A percentile compares a stretch with the other conserved stretches of the same genome.
Conservation (phyloP, 2,329 filamentous ascomycete genomes). For the Dissoconium aciculare region DNA sequence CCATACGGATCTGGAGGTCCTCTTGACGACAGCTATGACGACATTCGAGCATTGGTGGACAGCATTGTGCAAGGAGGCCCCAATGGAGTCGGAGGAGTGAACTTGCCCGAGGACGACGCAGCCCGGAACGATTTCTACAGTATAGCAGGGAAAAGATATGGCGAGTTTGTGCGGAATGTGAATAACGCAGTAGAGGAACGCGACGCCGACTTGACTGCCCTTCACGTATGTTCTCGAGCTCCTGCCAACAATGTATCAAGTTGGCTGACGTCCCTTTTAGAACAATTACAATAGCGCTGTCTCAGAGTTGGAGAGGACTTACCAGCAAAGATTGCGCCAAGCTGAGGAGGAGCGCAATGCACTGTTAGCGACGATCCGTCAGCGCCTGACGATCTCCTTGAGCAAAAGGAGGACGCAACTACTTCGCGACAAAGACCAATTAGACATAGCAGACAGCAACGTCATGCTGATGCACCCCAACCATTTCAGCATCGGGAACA, state of each 20-base stretch:
- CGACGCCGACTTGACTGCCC: constrained; percentile 65
- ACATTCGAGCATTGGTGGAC: constrained; percentile 47
- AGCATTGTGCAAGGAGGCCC: constrained; percentile 22
- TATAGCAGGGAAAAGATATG: constrained; percentile 63
- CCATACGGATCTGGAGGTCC: constrained; percentile 54
- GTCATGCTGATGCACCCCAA: constrained; percentile 49
- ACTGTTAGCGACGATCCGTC: constrained; percentile 43
- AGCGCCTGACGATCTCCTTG: constrained; percentile 44
- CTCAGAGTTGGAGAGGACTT: constrained; percentile 41
- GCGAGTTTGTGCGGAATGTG: constrained; percentile 70
- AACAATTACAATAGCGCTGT: constrained; percentile 42
- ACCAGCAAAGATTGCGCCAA: constrained; percentile 45
- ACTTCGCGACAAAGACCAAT: constrained; percentile 50
- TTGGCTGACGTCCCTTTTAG: constrained; percentile 24
- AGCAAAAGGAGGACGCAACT: constrained; percentile 42
- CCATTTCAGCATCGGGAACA: constrained; percentile 47
- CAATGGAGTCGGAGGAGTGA: constrained; percentile 21
- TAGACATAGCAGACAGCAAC: constrained; percentile 52
- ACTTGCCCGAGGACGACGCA: constrained; percentile 30
- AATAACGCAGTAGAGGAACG: constrained; percentile 79
- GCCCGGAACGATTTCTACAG: constrained; percentile 53
- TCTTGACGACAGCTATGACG: constrained; percentile 49
- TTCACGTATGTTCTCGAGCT: constrained; percentile 48
- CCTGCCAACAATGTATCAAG: neutral
- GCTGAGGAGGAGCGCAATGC: constrained; percentile 48